Percentiles rank a stretch among this genome's conserved stretches.
These are phyloP conservation scores for Stygiomarasmius scandens DNA, from an alignment of 1,284 basidiomycete species.

Conservation along the genomic window DNA sequence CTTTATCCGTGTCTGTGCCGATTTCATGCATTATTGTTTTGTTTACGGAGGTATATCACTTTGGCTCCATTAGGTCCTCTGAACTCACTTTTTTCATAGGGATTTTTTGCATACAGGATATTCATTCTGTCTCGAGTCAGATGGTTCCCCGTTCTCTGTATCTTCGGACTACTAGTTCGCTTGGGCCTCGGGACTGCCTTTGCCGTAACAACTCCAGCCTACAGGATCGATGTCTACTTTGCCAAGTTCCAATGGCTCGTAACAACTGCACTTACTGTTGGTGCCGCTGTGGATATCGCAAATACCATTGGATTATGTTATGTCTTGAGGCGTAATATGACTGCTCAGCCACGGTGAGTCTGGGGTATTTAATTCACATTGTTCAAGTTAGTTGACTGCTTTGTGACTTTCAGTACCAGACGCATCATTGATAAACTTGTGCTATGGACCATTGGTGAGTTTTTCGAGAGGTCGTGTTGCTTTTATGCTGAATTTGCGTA, in stretches of 20 bases:
- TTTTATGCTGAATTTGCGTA: neutral
- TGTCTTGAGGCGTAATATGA: neutral
- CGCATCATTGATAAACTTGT: neutral
- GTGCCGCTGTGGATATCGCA: neutral
- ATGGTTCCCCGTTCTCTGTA: neutral
- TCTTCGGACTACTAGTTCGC: neutral
- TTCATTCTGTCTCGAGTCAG: neutral
- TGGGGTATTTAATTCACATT: neutral
- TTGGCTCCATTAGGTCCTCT: neutral
- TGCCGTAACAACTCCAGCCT: neutral
- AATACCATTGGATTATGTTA: neutral
- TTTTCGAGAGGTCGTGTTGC: neutral
- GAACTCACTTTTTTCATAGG: neutral
- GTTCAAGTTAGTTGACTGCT: neutral
- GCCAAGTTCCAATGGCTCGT: neutral
- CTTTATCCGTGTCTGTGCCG: neutral
- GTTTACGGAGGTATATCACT: neutral
- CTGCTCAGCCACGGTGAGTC: neutral
- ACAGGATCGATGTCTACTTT: neutral
- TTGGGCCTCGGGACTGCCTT: neutral
- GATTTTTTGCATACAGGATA: neutral
- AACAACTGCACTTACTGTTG: neutral
- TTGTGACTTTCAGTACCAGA: neutral
- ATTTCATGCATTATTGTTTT: neutral
- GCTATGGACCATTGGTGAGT: neutral